phyloP scores from a whole-genome alignment of 2,329 filamentous ascomycete species.

The Lachnellula cervina region DNA sequence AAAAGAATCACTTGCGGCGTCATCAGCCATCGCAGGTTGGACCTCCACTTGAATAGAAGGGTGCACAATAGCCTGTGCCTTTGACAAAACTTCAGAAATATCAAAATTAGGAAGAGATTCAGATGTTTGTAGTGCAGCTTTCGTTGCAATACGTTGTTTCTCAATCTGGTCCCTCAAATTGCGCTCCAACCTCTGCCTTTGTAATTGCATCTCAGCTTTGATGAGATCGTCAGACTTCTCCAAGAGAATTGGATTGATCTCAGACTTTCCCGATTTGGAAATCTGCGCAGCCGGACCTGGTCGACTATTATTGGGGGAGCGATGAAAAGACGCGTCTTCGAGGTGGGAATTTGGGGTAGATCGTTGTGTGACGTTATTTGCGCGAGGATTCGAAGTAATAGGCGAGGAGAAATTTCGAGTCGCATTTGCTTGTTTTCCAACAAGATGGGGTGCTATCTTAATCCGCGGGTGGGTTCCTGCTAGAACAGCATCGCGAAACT shows the following conservation, averaged over 20 bases:
- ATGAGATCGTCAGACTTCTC: slow-evolving; percentile 82
- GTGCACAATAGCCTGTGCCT: slow-evolving; percentile 65
- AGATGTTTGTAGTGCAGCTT: slow-evolving; percentile 38
- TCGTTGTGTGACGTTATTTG: not conserved
- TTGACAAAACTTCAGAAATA: slow-evolving; percentile 66
- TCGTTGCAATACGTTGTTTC: slow-evolving; percentile 45
- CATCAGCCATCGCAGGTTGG: slow-evolving; percentile 50
- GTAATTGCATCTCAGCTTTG: slow-evolving; percentile 73
- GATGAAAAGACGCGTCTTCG: slow-evolving; percentile 22
- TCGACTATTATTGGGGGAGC: slow-evolving; percentile 24
- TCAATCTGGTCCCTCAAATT: slow-evolving; percentile 72
- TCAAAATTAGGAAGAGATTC: slow-evolving; percentile 61
- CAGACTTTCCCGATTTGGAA: slow-evolving; percentile 47
- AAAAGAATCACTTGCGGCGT: slow-evolving; percentile 73
- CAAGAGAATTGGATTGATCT: slow-evolving; percentile 77
- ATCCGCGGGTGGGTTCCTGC: slow-evolving; percentile 67
- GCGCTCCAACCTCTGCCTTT: slow-evolving; percentile 76
- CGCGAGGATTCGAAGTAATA: slow-evolving; percentile 20
- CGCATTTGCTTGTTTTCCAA: slow-evolving; percentile 24
- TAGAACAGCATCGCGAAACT: slow-evolving; percentile 74
- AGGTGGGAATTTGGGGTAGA: slow-evolving; percentile 8
- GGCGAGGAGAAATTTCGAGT: slow-evolving; percentile 21
- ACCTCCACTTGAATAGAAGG: slow-evolving; percentile 54
- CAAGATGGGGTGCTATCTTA: slow-evolving; percentile 46
- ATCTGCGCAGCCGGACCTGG: slow-evolving; percentile 32